phyloP scores from a whole-genome alignment of 768 basidiomycete genomes.

The Aureoboletus auriporus region DNA sequence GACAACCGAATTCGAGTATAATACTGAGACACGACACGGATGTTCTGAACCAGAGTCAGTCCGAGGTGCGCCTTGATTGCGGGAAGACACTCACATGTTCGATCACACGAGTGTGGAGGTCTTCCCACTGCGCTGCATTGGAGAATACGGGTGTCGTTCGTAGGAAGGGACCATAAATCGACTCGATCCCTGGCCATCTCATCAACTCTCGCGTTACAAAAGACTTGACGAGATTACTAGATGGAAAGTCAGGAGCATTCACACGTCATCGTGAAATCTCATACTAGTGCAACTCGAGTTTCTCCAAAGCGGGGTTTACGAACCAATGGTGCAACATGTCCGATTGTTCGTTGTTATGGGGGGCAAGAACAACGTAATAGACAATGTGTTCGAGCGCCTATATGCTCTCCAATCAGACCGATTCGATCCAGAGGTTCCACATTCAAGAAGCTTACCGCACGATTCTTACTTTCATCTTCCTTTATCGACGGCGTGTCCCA shows the following conservation, averaged over 20 bases:
- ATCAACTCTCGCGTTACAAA: conserved; percentile 92
- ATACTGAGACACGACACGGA: conserved; percentile 91
- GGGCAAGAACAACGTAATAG: conserved; percentile 89
- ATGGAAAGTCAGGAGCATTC: conserved; percentile 9
- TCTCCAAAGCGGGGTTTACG: conserved; percentile 71
- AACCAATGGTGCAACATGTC: conserved; percentile 92
- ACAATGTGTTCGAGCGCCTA: conserved; percentile 94
- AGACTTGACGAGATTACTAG: conserved; percentile 88
- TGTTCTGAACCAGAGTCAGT: conserved; percentile 57
- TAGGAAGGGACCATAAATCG: conserved; percentile 81
- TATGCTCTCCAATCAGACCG: conserved; percentile 28
- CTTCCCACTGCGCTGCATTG: conserved; percentile 82
- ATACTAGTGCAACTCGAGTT: conserved; percentile 84
- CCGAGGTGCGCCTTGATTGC: not conserved
- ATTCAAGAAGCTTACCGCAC: conserved; percentile 44
- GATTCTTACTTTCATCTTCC: conserved; percentile 71
- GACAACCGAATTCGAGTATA: conserved; percentile 88
- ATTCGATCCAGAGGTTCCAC: not conserved
- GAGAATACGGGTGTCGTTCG: conserved; percentile 79
- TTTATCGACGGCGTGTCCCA: conserved; percentile 97
- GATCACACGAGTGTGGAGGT: conserved; percentile 91
- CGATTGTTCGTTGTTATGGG: conserved; percentile 95
- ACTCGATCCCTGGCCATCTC: conserved; percentile 94
- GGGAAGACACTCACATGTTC: conserved; percentile 72
- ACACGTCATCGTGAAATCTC: conserved; percentile 11